Evolutionary conservation across 1,284 basidiomycete genomes (phyloP).

Genomic region (Dichomitus squalens): DNA sequence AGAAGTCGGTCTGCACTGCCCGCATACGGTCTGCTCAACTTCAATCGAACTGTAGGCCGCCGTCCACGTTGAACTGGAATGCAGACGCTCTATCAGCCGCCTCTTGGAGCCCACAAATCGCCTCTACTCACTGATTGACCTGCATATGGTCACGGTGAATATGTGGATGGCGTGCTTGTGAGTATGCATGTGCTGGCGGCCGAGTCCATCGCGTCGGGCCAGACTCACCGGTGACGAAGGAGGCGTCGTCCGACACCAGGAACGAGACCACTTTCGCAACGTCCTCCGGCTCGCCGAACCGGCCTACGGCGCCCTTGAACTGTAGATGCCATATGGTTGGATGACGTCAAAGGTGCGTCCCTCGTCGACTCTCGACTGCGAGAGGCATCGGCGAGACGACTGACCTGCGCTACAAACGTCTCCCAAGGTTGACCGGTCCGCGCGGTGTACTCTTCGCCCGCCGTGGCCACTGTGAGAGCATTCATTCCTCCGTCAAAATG

Average conservation of each 20-base stretch:
- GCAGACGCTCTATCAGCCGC: too few species aligned
- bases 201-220: neutral
- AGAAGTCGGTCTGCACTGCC: too few species aligned
- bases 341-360: too few species aligned
- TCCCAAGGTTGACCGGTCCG: constrained; percentile 41
- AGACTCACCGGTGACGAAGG: constrained; percentile 36
- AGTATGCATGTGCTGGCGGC: neutral
- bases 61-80: neutral
- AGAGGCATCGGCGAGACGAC: neutral
- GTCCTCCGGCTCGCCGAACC: constrained; percentile 32
- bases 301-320: constrained; percentile 6
- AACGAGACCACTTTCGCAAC: constrained; percentile 39
- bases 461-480: constrained; percentile 8
- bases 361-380: too few species aligned
- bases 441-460: constrained; percentile 14
- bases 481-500: neutral
- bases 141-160: neutral
- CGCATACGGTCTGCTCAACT: too few species aligned
- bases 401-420: constrained; percentile 48
- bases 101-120: neutral
- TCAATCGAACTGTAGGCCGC: neutral
- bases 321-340: too few species aligned
- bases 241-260: constrained; percentile 35
- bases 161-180: neutral
- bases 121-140: neutral